Percentiles rank a stretch among this genome's conserved stretches.
These are phyloP conservation scores for Coemansia sp. DNA, from an alignment of 192 early-diverging fungal genomes.

Conservation along the genomic window DNA sequence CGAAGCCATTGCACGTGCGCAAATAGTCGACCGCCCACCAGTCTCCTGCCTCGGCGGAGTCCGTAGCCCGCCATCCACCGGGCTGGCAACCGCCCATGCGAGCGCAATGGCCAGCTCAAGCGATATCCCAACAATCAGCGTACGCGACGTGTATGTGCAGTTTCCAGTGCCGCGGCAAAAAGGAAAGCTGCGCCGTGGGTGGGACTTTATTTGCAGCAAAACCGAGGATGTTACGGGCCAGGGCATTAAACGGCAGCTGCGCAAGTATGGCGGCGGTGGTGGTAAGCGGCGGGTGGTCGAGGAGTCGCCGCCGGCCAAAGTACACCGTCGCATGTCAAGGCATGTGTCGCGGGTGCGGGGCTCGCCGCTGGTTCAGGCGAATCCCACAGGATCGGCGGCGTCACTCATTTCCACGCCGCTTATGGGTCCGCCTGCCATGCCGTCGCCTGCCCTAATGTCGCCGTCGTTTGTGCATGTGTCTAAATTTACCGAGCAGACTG, in stretches of 20 bases:
- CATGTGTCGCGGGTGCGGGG: not conserved
- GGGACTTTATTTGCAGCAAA: conserved; percentile 54
- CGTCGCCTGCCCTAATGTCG: conserved; percentile 17
- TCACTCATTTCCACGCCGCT: conserved; percentile 28
- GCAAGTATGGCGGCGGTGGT: conserved; percentile 49
- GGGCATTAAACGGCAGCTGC: conserved; percentile 49
- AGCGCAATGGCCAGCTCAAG: conserved; percentile 16
- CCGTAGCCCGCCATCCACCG: conserved; percentile 35
- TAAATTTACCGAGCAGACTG: conserved; percentile 12
- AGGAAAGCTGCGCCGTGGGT: conserved; percentile 47
- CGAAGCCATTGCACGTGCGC: conserved; percentile 43
- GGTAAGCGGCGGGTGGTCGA: conserved; percentile 51
- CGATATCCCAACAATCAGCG: conserved; percentile 48
- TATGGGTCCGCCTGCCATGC: conserved; percentile 7
- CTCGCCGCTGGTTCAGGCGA: conserved; percentile 6
- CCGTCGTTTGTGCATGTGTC: conserved; percentile 40
- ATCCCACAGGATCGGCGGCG: not conserved
- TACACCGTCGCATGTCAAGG: conserved; percentile 18
- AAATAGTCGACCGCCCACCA: conserved; percentile 25
- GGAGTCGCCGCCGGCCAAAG: conserved; percentile 4
- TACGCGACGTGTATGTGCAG: conserved; percentile 51
- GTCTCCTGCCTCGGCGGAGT: conserved; percentile 19
- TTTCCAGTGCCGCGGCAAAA: conserved; percentile 38
- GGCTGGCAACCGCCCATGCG: conserved; percentile 18
- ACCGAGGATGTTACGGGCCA: conserved; percentile 51